A percentile compares a stretch with the other conserved stretches of the same genome.
Evolutionary conservation across 495 filamentous ascomycete species (phyloP).

Genomic region (Diplogelasinospora grovesii): DNA sequence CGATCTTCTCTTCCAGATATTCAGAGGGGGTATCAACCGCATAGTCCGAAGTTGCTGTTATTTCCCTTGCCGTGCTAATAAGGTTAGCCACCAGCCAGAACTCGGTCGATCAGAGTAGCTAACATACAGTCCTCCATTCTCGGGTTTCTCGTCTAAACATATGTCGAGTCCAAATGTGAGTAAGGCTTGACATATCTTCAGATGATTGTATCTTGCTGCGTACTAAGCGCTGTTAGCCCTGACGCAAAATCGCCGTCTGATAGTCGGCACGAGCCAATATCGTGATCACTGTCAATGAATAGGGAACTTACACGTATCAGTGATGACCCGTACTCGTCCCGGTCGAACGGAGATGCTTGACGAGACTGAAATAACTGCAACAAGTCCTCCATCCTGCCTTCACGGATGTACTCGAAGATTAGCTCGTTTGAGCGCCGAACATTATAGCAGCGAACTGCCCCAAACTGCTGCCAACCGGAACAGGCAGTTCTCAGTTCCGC

Average conservation of each 20-base stretch:
- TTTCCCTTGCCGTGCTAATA: not conserved
- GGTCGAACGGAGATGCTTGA: slow-evolving; percentile 1
- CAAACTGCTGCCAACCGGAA: slow-evolving; percentile 1
- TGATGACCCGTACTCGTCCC: not conserved
- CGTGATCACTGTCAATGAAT: not conserved
- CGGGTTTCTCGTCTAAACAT: not conserved
- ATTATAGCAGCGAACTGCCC: not conserved
- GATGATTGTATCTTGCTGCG: not conserved
- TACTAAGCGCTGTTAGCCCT: not conserved
- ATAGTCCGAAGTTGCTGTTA: no score
- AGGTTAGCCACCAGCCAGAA: not conserved
- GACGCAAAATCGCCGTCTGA: no score
- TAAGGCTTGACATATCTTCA: not conserved
- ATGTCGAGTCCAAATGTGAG: not conserved
- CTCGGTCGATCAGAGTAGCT: not conserved
- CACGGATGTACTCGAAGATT: not conserved
- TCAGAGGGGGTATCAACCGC: not conserved
- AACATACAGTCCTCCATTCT: not conserved
- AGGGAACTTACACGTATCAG: not conserved
- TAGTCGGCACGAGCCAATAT: no score
- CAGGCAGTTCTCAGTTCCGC: not conserved
- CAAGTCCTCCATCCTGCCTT: not conserved
- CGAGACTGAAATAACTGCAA: not conserved
- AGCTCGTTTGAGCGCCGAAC: not conserved
- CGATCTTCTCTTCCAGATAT: not conserved